Percentiles rank a stretch among this genome's conserved stretches.
Evolutionary conservation across 2,329 filamentous ascomycete genomes (phyloP).

Genomic region (Macrophomina phaseolina): DNA sequence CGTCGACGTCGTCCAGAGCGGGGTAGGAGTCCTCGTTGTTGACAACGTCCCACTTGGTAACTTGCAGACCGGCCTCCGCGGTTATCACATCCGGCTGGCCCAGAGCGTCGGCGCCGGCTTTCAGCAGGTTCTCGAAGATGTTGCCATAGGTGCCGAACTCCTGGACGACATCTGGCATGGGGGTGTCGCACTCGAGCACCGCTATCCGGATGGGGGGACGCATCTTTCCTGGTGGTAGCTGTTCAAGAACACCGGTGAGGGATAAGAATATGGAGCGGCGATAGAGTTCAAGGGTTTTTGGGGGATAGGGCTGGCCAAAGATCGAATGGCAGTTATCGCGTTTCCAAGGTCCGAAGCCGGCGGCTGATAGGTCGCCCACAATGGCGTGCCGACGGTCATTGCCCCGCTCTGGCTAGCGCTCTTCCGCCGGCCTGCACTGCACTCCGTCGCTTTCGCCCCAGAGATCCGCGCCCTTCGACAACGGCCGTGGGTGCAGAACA

Average conservation of each 20-base stretch:
- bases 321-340: slow-evolving; percentile 19
- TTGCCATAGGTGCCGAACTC: slow-evolving; percentile 76
- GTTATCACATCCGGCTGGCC: slow-evolving; percentile 43
- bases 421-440: neutral
- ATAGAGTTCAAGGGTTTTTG: slow-evolving; percentile 1
- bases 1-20: slow-evolving; percentile 75
- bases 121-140: slow-evolving; percentile 59
- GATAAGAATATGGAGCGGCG: neutral
- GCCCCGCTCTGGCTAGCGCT: slow-evolving; percentile 12
- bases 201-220: slow-evolving; percentile 71
- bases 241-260: neutral
- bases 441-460: neutral
- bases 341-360: slow-evolving; percentile 16
- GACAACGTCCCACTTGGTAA: slow-evolving; percentile 75
- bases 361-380: slow-evolving; percentile 11
- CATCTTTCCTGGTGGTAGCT: slow-evolving; percentile 33
- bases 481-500: neutral
- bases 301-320: slow-evolving; percentile 1
- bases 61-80: slow-evolving; percentile 53
- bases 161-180: slow-evolving; percentile 66
- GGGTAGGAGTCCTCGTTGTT: slow-evolving; percentile 71
- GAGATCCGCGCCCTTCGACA: slow-evolving; percentile 13
- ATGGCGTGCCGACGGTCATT: slow-evolving; percentile 15
- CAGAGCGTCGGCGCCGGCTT: slow-evolving; percentile 57
- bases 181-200: slow-evolving; percentile 86